Evolutionary conservation across 257 asterid genomes (phyloP).

Genomic region (Paulownia fortunei): DNA sequence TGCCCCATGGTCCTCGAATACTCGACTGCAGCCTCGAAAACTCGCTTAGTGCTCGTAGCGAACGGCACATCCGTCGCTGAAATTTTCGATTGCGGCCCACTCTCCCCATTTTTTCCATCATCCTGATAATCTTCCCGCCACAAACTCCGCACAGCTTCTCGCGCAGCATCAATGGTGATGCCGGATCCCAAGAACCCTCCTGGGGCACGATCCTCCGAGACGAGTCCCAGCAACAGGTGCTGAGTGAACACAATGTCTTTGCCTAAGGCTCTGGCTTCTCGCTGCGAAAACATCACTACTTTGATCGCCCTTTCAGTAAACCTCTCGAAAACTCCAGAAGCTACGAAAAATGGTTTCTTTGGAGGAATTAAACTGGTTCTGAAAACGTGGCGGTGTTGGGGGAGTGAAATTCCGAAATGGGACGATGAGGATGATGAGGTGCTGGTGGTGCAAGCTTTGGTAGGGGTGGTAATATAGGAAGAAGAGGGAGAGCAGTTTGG

Average conservation of each 20-base stretch:
- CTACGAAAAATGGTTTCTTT: slow-evolving; percentile 48
- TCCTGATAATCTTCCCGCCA: slow-evolving; percentile 57
- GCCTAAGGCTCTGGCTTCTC: slow-evolving; percentile 83
- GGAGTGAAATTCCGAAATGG: slow-evolving; percentile 58
- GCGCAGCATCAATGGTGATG: slow-evolving; percentile 66
- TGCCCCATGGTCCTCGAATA: slow-evolving; percentile 87
- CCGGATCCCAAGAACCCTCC: slow-evolving; percentile 84
- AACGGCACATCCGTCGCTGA: slow-evolving; percentile 90
- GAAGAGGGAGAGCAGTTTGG: slow-evolving; percentile 37
- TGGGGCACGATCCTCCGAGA: slow-evolving; percentile 89
- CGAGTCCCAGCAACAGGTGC: slow-evolving; percentile 86
- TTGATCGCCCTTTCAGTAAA: slow-evolving; percentile 94
- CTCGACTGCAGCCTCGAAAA: slow-evolving; percentile 98
- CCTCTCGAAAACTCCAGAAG: slow-evolving; percentile 82
- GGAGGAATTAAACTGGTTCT: slow-evolving; percentile 19
- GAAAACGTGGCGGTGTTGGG: slow-evolving; percentile 32
- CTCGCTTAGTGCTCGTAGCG: slow-evolving; percentile 68
- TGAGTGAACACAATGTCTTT: slow-evolving; percentile 75
- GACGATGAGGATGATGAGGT: slow-evolving; percentile 54
- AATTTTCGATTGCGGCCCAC: slow-evolving; percentile 42
- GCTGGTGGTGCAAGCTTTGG: slow-evolving; percentile 47
- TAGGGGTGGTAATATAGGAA: slow-evolving; percentile 25
- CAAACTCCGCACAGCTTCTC: slow-evolving; percentile 75
- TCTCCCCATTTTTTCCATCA: slow-evolving; percentile 33
- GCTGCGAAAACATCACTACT: slow-evolving; percentile 88